Evolutionary conservation across 352 stramenopile species (phyloP).

Genomic region (Albugo laibachii): DNA sequence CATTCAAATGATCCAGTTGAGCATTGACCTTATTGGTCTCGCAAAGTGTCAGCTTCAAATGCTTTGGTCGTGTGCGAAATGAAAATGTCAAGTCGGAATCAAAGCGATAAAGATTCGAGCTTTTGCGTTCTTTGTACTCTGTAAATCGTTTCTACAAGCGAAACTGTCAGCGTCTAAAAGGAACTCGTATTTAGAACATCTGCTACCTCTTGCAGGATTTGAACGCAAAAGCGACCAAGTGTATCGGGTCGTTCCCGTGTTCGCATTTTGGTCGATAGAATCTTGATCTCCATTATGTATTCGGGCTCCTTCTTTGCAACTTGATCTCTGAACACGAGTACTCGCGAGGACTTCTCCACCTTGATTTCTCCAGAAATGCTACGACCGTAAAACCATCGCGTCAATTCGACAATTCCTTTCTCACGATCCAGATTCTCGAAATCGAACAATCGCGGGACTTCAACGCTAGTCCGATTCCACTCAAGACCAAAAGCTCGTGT

Average conservation of each 20-base stretch:
- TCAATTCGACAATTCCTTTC: conserved; percentile 42
- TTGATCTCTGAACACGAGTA: conserved; percentile 60
- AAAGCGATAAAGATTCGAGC: conserved; percentile 64
- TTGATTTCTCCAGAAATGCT: conserved; percentile 56
- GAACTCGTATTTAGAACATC: too few relatives aligned
- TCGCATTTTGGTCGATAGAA: conserved; percentile 28
- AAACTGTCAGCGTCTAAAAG: too few relatives aligned
- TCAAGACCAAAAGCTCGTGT: too few relatives aligned
- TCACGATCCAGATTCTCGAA: conserved; percentile 71
- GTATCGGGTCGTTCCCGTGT: too few relatives aligned
- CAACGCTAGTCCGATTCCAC: conserved; percentile 22
- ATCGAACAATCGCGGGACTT: conserved; percentile 55
- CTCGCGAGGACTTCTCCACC: conserved; percentile 52
- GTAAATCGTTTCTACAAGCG: too few relatives aligned
- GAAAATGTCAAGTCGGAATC: conserved; percentile 59
- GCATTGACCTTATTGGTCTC: conserved; percentile 17
- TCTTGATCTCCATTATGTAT: conserved; percentile 69
- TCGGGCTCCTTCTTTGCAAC: conserved; percentile 25
- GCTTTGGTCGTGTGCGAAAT: conserved; percentile 37
- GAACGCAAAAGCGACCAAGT: too few relatives aligned
- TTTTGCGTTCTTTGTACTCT: conserved; percentile 12
- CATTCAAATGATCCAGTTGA: conserved; percentile 1
- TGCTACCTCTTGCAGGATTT: too few relatives aligned
- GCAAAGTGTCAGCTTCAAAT: conserved; percentile 45
- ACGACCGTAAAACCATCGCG: conserved; percentile 49